Conservation (phyloP, 169 alveolate species). For the Sarcocystis neurona region DNA sequence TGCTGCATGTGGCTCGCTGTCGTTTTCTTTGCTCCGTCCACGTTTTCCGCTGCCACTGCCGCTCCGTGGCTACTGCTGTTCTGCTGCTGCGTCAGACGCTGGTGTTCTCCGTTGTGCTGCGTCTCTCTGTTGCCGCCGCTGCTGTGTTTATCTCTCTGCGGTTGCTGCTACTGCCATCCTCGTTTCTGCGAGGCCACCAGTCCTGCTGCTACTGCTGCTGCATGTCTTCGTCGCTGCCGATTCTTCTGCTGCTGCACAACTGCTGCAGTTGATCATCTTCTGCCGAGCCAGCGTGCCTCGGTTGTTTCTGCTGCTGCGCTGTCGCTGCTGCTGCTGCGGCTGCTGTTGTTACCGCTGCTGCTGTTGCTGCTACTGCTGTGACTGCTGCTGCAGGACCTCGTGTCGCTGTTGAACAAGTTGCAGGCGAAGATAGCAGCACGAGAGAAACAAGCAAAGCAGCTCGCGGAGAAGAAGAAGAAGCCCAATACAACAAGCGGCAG, state of each 20-base stretch:
- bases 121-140: not conserved
- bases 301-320: not conserved
- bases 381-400: conserved; percentile 34
- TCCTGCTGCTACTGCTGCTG: not conserved
- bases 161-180: not conserved
- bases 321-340: not conserved
- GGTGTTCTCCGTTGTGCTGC: not conserved
- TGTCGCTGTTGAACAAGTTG: conserved; percentile 32
- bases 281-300: too few species aligned
- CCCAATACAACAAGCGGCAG: conserved; percentile 28
- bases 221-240: not conserved
- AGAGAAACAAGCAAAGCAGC: conserved; percentile 8
- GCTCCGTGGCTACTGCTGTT: not conserved
- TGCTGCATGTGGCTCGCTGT: too few species aligned
- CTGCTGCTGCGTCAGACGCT: conserved; percentile 6
- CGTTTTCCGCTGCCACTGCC: not conserved
- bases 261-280: not conserved
- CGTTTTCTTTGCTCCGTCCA: not conserved
- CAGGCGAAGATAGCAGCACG: not conserved
- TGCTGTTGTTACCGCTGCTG: not conserved
- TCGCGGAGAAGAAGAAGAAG: conserved; percentile 51
- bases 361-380: not conserved
- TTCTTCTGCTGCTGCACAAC: not conserved
- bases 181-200: not conserved
- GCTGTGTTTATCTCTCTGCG: not conserved